These are phyloP conservation scores for Talaromyces liani DNA, from an alignment of 495 filamentous ascomycete species.

Conservation along the genomic window DNA sequence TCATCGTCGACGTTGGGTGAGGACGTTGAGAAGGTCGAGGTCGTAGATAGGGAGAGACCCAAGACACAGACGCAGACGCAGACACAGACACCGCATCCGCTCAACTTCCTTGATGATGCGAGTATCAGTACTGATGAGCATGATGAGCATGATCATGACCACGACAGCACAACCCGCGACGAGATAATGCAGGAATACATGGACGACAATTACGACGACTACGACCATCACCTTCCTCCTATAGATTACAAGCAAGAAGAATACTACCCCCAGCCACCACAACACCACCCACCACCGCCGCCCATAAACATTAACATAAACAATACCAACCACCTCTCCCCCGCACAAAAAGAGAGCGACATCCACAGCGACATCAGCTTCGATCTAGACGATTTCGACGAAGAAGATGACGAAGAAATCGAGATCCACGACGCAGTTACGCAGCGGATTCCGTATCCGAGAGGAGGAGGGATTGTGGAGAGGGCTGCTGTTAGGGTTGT, in stretches of 20 bases:
- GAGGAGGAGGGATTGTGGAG: constrained; percentile 3
- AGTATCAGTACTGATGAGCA: neutral
- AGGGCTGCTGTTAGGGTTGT: constrained; percentile 7
- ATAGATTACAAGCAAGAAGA: neutral
- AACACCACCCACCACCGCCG: neutral
- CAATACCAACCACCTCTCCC: neutral
- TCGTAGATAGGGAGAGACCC: too few species aligned
- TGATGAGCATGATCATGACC: neutral
- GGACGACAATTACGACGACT: neutral
- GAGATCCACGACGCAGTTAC: constrained; percentile 9
- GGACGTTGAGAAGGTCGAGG: neutral
- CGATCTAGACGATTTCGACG: neutral
- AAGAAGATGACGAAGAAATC: neutral
- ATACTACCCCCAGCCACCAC: neutral
- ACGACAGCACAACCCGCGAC: neutral
- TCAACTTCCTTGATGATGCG: neutral
- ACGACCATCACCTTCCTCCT: neutral
- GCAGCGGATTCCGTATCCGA: neutral
- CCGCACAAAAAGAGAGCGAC: neutral
- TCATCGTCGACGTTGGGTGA: neutral
- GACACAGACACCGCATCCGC: neutral
- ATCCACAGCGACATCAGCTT: neutral
- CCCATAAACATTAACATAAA: neutral
- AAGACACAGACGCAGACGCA: neutral
- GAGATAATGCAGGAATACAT: constrained; percentile 6